phyloP scores from a whole-genome alignment of 2,329 filamentous ascomycete genomes.

The Paecilomyces dactylethromorphus region DNA sequence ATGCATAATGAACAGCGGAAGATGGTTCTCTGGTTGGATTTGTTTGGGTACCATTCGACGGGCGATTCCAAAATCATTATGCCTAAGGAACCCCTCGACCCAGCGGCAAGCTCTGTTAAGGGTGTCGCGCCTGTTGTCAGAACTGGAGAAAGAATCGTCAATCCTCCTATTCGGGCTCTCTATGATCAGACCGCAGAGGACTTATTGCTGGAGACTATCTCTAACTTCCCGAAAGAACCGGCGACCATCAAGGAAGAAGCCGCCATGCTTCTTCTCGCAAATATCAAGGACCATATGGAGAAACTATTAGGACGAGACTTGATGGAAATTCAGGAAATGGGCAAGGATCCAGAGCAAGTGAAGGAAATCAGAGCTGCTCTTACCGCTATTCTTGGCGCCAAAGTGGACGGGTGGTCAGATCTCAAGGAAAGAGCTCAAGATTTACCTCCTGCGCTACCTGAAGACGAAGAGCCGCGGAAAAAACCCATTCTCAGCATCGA shows the following conservation, averaged over 20 bases:
- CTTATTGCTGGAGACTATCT: conserved; percentile 36
- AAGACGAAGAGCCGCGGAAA: conserved; percentile 30
- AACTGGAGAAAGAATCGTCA: conserved; percentile 35
- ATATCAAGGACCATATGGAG: conserved; percentile 45
- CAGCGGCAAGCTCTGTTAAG: conserved; percentile 24
- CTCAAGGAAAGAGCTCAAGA: conserved; percentile 33
- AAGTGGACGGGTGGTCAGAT: conserved; percentile 39
- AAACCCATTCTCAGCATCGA: conserved; percentile 37
- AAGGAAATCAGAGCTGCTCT: conserved; percentile 39
- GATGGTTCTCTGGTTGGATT: conserved; percentile 58
- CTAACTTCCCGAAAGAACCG: conserved; percentile 37
- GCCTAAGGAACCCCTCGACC: conserved; percentile 36
- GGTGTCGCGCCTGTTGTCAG: conserved; percentile 37
- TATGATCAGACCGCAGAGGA: conserved; percentile 40
- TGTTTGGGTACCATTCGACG: conserved; percentile 53
- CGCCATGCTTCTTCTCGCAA: conserved; percentile 41
- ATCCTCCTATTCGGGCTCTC: conserved; percentile 33
- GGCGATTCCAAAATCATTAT: conserved; percentile 40
- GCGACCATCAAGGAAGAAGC: conserved; percentile 41
- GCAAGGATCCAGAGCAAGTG: conserved; percentile 37
- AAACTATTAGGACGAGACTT: conserved; percentile 37
- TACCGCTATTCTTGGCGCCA: conserved; percentile 37
- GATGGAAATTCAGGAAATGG: conserved; percentile 40
- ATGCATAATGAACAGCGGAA: conserved; percentile 61
- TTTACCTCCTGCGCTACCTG: conserved; percentile 26